These are phyloP conservation scores for Citrus medica DNA, from an alignment of 345 rosid genomes.

Conservation along the genomic window DNA sequence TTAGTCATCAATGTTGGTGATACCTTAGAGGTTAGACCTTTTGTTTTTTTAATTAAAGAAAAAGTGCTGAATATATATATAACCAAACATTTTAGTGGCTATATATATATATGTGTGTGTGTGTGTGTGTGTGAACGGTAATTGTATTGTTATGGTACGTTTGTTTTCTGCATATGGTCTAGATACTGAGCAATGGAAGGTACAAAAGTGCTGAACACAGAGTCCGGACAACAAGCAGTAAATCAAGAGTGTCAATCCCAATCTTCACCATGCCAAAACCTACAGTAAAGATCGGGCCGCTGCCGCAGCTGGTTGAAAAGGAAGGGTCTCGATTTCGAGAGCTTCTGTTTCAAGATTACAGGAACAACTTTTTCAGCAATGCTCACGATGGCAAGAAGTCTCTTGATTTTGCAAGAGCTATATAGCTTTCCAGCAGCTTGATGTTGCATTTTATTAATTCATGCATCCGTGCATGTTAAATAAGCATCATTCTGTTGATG, in stretches of 20 bases:
- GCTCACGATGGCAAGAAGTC: conserved; percentile 55
- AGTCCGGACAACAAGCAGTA: conserved; percentile 40
- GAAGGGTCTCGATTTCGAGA: conserved; percentile 48
- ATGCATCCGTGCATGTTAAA: not conserved
- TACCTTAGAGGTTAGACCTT: not conserved
- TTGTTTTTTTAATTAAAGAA: not conserved
- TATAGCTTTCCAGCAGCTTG: not conserved
- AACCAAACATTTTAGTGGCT: too few relatives aligned
- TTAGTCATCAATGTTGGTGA: conserved; percentile 21
- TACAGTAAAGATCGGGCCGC: conserved; percentile 38
- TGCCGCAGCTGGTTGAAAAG: conserved; percentile 36
- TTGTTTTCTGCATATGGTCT: not conserved
- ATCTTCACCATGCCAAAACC: conserved; percentile 44
- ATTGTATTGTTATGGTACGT: too few relatives aligned
- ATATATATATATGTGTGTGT: too few relatives aligned
- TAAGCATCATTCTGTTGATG: not conserved
- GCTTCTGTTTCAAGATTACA: conserved; percentile 42
- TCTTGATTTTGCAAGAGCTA: conserved; percentile 34
- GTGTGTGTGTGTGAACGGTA: too few relatives aligned
- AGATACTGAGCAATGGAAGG: conserved; percentile 59
- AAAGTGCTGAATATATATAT: too few relatives aligned
- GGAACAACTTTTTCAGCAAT: conserved; percentile 48
- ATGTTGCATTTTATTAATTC: not conserved
- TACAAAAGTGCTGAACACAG: conserved; percentile 62
- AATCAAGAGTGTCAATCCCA: conserved; percentile 57